Evolutionary conservation across 2,329 filamentous ascomycete species (phyloP).

Genomic region (Geoglossum cookeanum): DNA sequence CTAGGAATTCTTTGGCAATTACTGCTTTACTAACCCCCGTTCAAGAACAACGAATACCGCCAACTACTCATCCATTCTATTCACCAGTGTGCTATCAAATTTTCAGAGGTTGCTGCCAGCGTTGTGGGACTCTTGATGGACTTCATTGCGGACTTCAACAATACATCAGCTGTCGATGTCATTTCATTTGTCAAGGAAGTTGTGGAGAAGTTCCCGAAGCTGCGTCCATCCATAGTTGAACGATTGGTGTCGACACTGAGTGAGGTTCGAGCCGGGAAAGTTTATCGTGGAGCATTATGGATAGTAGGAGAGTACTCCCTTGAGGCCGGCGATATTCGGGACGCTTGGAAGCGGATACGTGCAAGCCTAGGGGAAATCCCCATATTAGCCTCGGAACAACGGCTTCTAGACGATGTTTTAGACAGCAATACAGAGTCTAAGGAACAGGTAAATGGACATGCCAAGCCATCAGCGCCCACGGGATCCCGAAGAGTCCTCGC

Average conservation of each 20-base stretch:
- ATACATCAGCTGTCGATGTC: constrained; percentile 87
- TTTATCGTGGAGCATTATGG: constrained; percentile 92
- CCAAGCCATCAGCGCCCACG: constrained; percentile 55
- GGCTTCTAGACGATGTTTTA: constrained; percentile 64
- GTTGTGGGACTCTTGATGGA: constrained; percentile 97
- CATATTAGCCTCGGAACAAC: constrained; percentile 85
- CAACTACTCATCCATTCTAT: constrained; percentile 93
- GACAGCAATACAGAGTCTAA: constrained; percentile 46
- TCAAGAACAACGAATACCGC: constrained; percentile 69
- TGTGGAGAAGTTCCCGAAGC: constrained; percentile 87
- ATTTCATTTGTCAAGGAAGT: constrained; percentile 99
- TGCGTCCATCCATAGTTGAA: constrained; percentile 72
- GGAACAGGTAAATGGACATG: constrained; percentile 62
- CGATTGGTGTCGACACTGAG: constrained; percentile 76
- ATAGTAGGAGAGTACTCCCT: constrained; percentile 94
- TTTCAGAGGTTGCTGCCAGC: constrained; percentile 91
- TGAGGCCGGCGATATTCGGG: constrained; percentile 81
- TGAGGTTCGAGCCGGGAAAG: constrained; percentile 90
- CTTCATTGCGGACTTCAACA: constrained; percentile 97
- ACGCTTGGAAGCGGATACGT: constrained; percentile 91
- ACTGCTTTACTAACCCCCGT: not conserved
- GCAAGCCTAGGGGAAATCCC: constrained; percentile 91
- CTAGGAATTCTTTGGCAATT: not conserved
- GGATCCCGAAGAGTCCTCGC: constrained; percentile 83
- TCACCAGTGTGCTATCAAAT: constrained; percentile 96